Evolutionary conservation across 2,329 filamentous ascomycete genomes (phyloP).

Genomic region (Fusarium sororula): DNA sequence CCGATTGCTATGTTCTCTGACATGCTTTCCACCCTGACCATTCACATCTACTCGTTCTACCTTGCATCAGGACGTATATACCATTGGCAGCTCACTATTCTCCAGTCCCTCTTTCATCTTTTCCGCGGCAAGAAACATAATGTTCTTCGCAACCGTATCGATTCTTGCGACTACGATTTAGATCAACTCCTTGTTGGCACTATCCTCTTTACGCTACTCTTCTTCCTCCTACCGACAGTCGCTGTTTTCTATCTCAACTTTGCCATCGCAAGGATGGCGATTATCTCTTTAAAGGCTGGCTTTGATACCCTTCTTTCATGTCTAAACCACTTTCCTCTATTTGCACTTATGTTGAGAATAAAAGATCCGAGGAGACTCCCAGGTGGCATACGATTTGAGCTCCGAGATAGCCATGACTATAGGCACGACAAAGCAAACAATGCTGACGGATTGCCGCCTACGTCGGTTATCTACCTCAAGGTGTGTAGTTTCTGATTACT

Average conservation of each 20-base stretch:
- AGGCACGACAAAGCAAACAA: conserved; percentile 51
- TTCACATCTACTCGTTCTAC: conserved; percentile 99
- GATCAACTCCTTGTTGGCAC: conserved; percentile 96
- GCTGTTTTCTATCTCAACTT: conserved; percentile 98
- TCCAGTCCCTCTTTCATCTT: conserved; percentile 96
- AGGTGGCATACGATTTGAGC: conserved; percentile 87
- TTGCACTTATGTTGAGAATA: conserved; percentile 93
- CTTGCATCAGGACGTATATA: conserved; percentile 96
- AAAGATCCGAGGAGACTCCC: conserved; percentile 93
- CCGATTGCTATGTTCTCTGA: conserved; percentile 96
- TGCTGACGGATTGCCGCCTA: conserved; percentile 64
- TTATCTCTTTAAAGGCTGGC: conserved; percentile 89
- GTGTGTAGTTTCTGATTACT: conserved; percentile 54
- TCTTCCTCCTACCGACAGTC: conserved; percentile 94
- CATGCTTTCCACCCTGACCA: conserved; percentile 85
- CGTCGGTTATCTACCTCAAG: conserved; percentile 87
- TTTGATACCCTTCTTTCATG: conserved; percentile 93
- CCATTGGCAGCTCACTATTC: conserved; percentile 97
- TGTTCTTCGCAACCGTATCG: conserved; percentile 94
- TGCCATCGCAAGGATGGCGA: conserved; percentile 91
- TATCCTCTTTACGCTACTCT: conserved; percentile 93
- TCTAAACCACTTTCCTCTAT: conserved; percentile 96
- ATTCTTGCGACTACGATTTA: conserved; percentile 98
- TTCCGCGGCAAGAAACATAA: conserved; percentile 99
- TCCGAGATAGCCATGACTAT: conserved; percentile 74